Base-by-base conservation (phyloP, 2,329 filamentous ascomycete genomes). In the Trichothecium roseum region DNA sequence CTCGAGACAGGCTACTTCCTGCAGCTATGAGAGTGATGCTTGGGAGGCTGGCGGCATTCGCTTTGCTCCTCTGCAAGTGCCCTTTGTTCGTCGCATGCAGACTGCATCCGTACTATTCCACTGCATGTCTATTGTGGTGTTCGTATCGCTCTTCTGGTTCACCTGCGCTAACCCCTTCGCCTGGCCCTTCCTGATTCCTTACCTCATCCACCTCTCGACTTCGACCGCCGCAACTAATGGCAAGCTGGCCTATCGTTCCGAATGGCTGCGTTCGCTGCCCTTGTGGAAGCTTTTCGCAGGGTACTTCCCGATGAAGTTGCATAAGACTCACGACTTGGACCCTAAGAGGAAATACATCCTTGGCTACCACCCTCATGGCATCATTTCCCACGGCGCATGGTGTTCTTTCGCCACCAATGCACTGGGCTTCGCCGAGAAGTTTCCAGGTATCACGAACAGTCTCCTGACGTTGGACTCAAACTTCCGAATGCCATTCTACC, bases 331-430 rank as follows among this genome's bases (percentile, higher is more conserved):
- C 45, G 71, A 81, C 38, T 73, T 98, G 6, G 74, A 83, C 16
- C 73, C 86, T 0, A 86, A 81, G 2, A 72, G 87, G 42, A 94
- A 94, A 59, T 98, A 96, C 62, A 87, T 98, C 43, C 87, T 98
- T 49, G 89, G 89, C 30, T 96, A 96, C 57, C 91, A 96, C 50
- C 91, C 91, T 0, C 91, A 98, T 53, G 89, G 91, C 17, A 96
- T 98, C 57, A 95, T 98, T 51, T 91, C 84, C 5, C 86, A 95
- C 49, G 91, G 89, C n/a, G 89, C 88, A 1, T 95, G 89, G 63
- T 84, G 79, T 5, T 84, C 88, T 5, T 96, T 96, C 52, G 84
- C 72, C 4, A 96, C 89, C 1, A 88, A 95, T 48, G 86, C 86
- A 0, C 69, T 95, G 1, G 86, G 86, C 0, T 96, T 95, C 56